phyloP scores from a whole-genome alignment of 2,329 filamentous ascomycete species.

The Blastomyces parvus region DNA sequence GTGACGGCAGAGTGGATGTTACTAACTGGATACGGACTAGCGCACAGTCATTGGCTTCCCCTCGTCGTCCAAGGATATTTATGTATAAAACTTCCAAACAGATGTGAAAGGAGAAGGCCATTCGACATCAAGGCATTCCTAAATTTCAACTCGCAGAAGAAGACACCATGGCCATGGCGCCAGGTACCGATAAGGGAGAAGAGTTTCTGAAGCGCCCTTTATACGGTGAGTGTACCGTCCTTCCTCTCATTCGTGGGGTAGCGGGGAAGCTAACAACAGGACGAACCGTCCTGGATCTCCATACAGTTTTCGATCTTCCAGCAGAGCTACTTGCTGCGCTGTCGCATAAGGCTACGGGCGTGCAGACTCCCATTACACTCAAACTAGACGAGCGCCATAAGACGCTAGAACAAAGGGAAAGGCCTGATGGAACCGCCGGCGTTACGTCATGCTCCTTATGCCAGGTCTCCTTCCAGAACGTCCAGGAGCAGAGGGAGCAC shows the following conservation, averaged over 20 bases:
- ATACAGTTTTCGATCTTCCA: conserved; percentile 71
- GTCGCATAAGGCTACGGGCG: conserved; percentile 44
- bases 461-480: conserved; percentile 56
- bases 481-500: conserved; percentile 76
- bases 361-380: conserved; percentile 24
- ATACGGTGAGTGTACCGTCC: conserved; percentile 34
- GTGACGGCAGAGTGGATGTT: background rate
- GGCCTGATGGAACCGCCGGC: conserved; percentile 35
- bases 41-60: background rate
- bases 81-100: background rate
- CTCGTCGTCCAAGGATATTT: background rate
- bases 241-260: background rate
- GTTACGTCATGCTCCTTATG: conserved; percentile 77
- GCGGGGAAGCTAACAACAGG: background rate
- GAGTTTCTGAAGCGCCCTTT: conserved; percentile 41
- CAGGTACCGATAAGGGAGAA: conserved; percentile 21
- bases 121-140: background rate
- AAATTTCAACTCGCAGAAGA: background rate
- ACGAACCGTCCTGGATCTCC: conserved; percentile 12
- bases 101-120: background rate
- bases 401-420: conserved; percentile 28
- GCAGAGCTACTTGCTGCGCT: conserved; percentile 61
- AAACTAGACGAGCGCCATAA: conserved; percentile 19
- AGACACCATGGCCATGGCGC: conserved; percentile 11
- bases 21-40: background rate